Evolutionary conservation across 1,284 basidiomycete species (phyloP).

Genomic region (Pulveroboletus sp.): DNA sequence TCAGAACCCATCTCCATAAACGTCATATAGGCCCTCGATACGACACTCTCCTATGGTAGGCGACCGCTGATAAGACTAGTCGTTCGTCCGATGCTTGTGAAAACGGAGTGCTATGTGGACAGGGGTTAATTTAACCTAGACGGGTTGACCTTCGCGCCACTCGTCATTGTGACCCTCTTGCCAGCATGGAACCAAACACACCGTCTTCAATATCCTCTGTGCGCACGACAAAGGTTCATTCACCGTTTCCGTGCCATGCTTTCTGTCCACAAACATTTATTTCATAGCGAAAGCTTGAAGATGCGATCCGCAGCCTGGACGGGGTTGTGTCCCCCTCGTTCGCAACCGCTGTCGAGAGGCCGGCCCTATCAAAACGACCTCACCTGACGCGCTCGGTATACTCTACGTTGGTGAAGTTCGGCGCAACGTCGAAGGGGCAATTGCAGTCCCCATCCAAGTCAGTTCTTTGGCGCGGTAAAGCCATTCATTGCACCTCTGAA

Average conservation of each 20-base stretch:
- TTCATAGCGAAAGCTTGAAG: slow-evolving; percentile 68
- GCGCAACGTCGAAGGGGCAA: slow-evolving; percentile 54
- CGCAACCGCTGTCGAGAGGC: slow-evolving; percentile 34
- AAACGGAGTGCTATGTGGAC: no score
- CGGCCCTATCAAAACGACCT: slow-evolving; percentile 52
- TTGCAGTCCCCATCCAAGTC: slow-evolving; percentile 38
- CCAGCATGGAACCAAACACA: slow-evolving; percentile 23
- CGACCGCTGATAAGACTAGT: no score
- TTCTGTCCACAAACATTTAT: slow-evolving; percentile 2
- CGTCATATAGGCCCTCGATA: no score
- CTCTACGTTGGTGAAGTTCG: slow-evolving; percentile 74
- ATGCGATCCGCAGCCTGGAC: slow-evolving; percentile 67
- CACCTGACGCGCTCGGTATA: slow-evolving; percentile 63
- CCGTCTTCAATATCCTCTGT: slow-evolving; percentile 27
- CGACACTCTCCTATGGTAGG: no score
- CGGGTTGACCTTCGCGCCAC: no score
- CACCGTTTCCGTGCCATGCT: background rate
- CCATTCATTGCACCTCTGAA: slow-evolving; percentile 14
- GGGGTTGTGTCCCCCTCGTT: slow-evolving; percentile 44
- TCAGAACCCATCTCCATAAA: no score
- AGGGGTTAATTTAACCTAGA: no score
- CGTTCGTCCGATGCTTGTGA: no score
- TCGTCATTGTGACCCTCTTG: no score
- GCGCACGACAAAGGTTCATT: slow-evolving; percentile 37
- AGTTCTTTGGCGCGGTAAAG: slow-evolving; percentile 27